phyloP scores from a whole-genome alignment of 2,329 filamentous ascomycete genomes.

The Nigrograna mackinnonii region DNA sequence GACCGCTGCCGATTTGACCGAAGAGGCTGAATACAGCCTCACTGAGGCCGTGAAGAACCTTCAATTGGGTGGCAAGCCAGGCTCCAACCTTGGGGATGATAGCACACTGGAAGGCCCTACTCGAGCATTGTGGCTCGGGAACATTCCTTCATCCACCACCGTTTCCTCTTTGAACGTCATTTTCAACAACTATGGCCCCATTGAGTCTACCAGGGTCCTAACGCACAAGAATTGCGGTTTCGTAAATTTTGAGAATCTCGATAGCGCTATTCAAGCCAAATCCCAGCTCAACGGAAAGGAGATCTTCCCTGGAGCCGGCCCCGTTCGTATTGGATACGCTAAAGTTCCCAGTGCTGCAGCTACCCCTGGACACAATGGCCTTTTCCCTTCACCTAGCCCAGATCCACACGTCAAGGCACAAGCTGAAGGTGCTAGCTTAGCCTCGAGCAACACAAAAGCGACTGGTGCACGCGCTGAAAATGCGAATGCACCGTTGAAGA shows the following conservation, averaged over 20 bases:
- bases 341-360: slow-evolving; percentile 90
- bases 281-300: slow-evolving; percentile 91
- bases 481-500: slow-evolving; percentile 61
- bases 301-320: slow-evolving; percentile 95
- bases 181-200: slow-evolving; percentile 90
- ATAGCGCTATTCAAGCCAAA: slow-evolving; percentile 89
- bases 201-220: slow-evolving; percentile 87
- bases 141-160: slow-evolving; percentile 95
- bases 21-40: slow-evolving; percentile 78
- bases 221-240: slow-evolving; percentile 99
- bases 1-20: slow-evolving; percentile 73
- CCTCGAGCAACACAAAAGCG: slow-evolving; percentile 35
- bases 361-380: slow-evolving; percentile 84
- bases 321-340: slow-evolving; percentile 94
- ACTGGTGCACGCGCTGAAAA: slow-evolving; percentile 47
- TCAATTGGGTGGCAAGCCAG: slow-evolving; percentile 68
- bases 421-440: slow-evolving; percentile 41
- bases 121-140: slow-evolving; percentile 93
- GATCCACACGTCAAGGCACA: slow-evolving; percentile 71
- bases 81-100: slow-evolving; percentile 72
- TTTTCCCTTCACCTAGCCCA: slow-evolving; percentile 88
- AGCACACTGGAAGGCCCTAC: slow-evolving; percentile 85
- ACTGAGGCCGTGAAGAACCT: slow-evolving; percentile 82
- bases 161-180: slow-evolving; percentile 93
- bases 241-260: slow-evolving; percentile 91